These are phyloP conservation scores for Nyssa sinensis DNA, from an alignment of 148 eudicot genomes.

Conservation along the genomic window DNA sequence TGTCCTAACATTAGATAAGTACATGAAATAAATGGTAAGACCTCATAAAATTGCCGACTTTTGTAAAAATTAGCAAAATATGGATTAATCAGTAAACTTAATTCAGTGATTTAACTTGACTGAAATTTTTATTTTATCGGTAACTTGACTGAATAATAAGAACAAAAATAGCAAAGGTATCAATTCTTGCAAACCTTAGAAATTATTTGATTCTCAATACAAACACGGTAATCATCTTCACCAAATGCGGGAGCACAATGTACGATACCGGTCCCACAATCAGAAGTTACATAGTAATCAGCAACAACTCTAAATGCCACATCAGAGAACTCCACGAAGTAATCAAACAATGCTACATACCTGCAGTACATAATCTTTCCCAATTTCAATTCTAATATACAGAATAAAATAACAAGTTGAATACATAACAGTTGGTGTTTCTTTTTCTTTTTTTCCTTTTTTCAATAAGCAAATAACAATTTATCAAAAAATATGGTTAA, in stretches of 20 bases:
- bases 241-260: constrained; percentile 99
- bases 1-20: too few relatives aligned
- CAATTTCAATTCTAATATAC: background rate
- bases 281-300: constrained; percentile 89
- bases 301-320: constrained; percentile 93
- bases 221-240: constrained; percentile 97
- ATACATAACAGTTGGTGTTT: background rate
- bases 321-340: constrained; percentile 73
- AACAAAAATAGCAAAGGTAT: background rate
- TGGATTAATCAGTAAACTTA: too few relatives aligned
- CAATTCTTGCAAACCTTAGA: constrained; percentile 40
- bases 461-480: background rate
- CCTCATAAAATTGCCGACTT: too few relatives aligned
- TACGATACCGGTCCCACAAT: constrained; percentile 95
- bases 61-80: too few relatives aligned
- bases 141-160: too few relatives aligned
- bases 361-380: constrained; percentile 38
- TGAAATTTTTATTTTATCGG: too few relatives aligned
- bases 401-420: background rate
- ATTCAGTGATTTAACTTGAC: too few relatives aligned
- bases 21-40: too few relatives aligned
- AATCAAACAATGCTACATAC: constrained; percentile 83
- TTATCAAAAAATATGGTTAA: too few relatives aligned
- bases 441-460: background rate
- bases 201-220: constrained; percentile 72